Evolutionary conservation across 805 yeast genomes (phyloP).

Genomic region (Ogataea corticis): DNA sequence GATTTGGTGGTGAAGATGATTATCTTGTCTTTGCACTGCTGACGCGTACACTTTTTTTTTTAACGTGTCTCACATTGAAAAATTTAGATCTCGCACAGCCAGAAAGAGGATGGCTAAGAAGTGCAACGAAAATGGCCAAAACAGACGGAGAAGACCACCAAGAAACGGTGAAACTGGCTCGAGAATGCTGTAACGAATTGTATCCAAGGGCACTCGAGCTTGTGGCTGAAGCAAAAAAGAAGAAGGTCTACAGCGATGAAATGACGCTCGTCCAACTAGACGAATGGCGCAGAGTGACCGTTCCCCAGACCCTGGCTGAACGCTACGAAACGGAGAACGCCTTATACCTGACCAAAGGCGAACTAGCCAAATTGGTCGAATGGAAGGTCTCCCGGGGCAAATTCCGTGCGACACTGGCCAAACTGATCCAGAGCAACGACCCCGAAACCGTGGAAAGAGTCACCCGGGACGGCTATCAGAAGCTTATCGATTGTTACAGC

Average conservation of each 20-base stretch:
- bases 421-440: constrained; percentile 41
- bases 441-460: constrained; percentile 30
- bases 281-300: constrained; percentile 35
- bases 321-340: constrained; percentile 25
- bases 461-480: constrained; percentile 34
- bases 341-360: constrained; percentile 36
- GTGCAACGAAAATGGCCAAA: not conserved
- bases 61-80: not conserved
- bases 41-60: not conserved
- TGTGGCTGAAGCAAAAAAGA: constrained; percentile 24
- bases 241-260: constrained; percentile 17
- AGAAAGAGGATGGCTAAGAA: not conserved
- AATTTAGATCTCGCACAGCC: not conserved
- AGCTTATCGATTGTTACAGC: constrained; percentile 8
- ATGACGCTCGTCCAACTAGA: constrained; percentile 38
- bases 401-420: constrained; percentile 45
- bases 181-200: constrained; percentile 12
- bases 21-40: not conserved
- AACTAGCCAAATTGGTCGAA: constrained; percentile 44
- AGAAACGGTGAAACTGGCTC: not conserved
- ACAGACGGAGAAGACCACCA: not conserved
- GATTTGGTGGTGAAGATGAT: not conserved
- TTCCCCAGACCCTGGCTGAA: constrained; percentile 33
- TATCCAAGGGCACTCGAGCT: constrained; percentile 33
- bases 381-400: constrained; percentile 50